A percentile compares a stretch with the other conserved stretches of the same genome.
These are phyloP conservation scores for Backusella macrospora DNA, from an alignment of 192 early-diverging fungal genomes.

Conservation along the genomic window DNA sequence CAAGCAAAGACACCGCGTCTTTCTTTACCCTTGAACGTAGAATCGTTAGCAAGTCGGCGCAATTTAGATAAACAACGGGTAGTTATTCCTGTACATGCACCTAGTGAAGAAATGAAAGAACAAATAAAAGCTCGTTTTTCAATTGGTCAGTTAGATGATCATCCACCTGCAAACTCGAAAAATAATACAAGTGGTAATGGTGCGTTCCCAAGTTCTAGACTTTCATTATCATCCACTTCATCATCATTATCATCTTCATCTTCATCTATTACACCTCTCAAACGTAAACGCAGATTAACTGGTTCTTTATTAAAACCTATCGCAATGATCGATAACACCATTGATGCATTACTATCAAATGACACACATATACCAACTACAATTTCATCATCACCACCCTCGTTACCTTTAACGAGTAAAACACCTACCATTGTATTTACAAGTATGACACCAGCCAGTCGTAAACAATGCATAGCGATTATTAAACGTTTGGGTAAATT, in stretches of 20 bases:
- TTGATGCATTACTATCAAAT: background rate
- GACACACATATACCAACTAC: background rate
- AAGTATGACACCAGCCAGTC: background rate
- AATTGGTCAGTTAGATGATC: conserved; percentile 4
- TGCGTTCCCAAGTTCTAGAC: background rate
- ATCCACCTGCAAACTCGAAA: background rate
- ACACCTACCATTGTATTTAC: conserved; percentile 20
- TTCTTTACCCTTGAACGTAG: background rate
- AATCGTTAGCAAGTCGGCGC: background rate
- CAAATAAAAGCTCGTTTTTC: conserved; percentile 30
- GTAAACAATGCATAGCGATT: conserved; percentile 1
- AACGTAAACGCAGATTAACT: conserved; percentile 23
- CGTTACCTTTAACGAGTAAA: no score
- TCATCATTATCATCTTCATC: background rate
- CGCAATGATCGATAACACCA: background rate
- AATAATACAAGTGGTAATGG: no score
- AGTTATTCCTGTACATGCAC: background rate
- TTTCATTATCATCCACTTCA: background rate
- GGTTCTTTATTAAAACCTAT: background rate
- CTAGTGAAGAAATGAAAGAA: conserved; percentile 1
- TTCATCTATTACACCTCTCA: background rate
- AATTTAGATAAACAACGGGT: background rate
- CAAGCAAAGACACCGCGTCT: conserved; percentile 1
- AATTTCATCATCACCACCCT: background rate
- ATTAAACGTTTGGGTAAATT: background rate